These are phyloP conservation scores for Chaetothyriales sp. DNA, from an alignment of 2,329 filamentous ascomycete species.

Conservation along the genomic window DNA sequence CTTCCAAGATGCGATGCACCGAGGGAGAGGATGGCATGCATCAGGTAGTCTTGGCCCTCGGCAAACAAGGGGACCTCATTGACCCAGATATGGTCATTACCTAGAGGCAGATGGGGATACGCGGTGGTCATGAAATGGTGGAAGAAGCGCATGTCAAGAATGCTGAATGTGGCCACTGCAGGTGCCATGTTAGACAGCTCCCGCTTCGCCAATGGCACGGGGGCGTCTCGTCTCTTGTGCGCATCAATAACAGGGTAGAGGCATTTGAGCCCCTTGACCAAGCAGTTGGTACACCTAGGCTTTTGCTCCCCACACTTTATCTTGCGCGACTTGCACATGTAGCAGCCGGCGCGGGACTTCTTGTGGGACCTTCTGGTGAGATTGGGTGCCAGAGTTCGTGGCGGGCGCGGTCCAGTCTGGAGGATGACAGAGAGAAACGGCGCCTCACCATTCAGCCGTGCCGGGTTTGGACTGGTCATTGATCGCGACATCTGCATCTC, in stretches of 20 bases:
- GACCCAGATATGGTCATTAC: constrained; percentile 51
- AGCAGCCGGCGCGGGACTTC: constrained; percentile 28
- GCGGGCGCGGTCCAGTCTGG: background rate
- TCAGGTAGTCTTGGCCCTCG: constrained; percentile 52
- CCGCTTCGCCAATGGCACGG: background rate
- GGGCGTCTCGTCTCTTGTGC: background rate
- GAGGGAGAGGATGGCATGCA: constrained; percentile 55
- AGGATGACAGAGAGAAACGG: background rate
- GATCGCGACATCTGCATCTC: background rate
- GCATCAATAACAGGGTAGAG: constrained; percentile 17
- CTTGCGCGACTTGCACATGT: constrained; percentile 29
- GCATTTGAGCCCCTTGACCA: constrained; percentile 21
- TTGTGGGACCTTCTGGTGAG: constrained; percentile 22
- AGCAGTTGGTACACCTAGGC: constrained; percentile 25
- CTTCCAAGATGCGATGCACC: constrained; percentile 44
- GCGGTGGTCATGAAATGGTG: constrained; percentile 38
- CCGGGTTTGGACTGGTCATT: background rate
- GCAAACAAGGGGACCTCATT: constrained; percentile 52
- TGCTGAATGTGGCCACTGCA: constrained; percentile 1
- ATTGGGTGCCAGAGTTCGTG: constrained; percentile 14
- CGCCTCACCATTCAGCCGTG: background rate
- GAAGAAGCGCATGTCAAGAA: constrained; percentile 37
- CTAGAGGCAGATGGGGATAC: constrained; percentile 49
- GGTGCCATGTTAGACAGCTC: background rate
- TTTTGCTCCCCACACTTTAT: constrained; percentile 32